Base-by-base conservation (phyloP, 2,329 filamentous ascomycete genomes). In the Celoporthe dispersa region DNA sequence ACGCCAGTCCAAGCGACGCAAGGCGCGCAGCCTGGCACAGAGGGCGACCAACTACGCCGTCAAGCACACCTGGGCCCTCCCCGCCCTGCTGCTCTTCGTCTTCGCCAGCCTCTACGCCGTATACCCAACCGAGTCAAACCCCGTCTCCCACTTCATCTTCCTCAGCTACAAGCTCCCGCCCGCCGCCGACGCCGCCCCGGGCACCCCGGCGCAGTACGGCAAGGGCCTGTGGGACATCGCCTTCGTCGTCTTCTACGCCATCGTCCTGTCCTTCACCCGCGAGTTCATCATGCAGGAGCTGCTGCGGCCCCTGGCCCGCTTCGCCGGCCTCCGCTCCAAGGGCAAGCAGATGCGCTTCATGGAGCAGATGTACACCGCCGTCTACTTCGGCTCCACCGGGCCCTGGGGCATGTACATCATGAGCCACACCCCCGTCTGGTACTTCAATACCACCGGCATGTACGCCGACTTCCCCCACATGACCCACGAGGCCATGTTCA, bases 241-340 rank as follows among this genome's bases (percentile, higher is more conserved):
- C 59, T 95, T 98, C 76, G 93, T 98, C 68, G 83, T 84, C 70
- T 98, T 98, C 83, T 98, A 98, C 82, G 95, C 89, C 55, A 84
- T 98, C 69, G 91, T 98, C 31, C 87, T 98, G 71, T 94, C 92
- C 72, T 98, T 98, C 80, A 97, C 94, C 14, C 93, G 94, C 78
- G 94, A 98, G 80, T 97, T 97, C 80, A 87, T 97, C 82, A 98
- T 97, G 94, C 94, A 97, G 82, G 91, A 94, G 76, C 76, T 97
- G 65, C 88, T 98, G 70, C 89, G 91, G 16, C 94, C 94, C 0
- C 84, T 94, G 72, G 93, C 94, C 7, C 85, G 88, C 59, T 85
- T 84, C 74, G 89, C 85, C 68, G 92, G 93, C 22, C 89, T 98
- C 77, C 86, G 83, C 71, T 89, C 87, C 73, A 88, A 90, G 69